phyloP scores from a whole-genome alignment of 2,329 filamentous ascomycete species.

The Fusarium sp. region DNA sequence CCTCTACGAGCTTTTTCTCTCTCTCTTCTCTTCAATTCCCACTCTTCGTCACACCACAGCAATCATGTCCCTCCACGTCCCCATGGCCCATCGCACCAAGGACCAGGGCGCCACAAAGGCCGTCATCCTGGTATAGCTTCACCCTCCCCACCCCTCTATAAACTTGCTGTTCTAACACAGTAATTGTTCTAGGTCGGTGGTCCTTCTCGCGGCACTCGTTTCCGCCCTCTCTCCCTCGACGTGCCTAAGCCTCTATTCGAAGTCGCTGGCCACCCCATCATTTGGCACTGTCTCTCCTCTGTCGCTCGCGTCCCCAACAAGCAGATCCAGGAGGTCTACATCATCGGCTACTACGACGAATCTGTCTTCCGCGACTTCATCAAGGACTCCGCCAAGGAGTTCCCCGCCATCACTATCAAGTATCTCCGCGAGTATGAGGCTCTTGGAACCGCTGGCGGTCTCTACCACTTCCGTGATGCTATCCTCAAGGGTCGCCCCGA shows the following conservation, averaged over 20 bases:
- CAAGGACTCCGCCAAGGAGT: constrained; percentile 85
- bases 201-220: constrained; percentile 93
- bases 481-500: constrained; percentile 96
- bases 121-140: constrained; percentile 79
- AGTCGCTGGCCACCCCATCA: constrained; percentile 96
- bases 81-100: constrained; percentile 58
- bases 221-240: constrained; percentile 93
- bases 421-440: constrained; percentile 98
- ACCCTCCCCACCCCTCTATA: constrained; percentile 1
- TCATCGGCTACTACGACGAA: constrained; percentile 99
- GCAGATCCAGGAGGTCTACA: constrained; percentile 89
- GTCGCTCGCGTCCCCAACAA: constrained; percentile 86
- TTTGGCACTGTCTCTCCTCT: constrained; percentile 95
- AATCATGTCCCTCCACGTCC: constrained; percentile 66
- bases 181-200: constrained; percentile 77
- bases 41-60: background rate
- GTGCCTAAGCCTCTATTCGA: constrained; percentile 99
- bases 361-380: constrained; percentile 97
- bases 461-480: constrained; percentile 99
- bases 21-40: background rate
- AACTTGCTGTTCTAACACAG: constrained; percentile 39
- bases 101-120: constrained; percentile 81
- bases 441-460: constrained; percentile 91
- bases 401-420: constrained; percentile 85
- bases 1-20: constrained; percentile 10